Percentiles rank a stretch among this genome's conserved stretches.
phyloP scores from a whole-genome alignment of 2,329 filamentous ascomycete genomes.

The Stemphylium vesicarium region DNA sequence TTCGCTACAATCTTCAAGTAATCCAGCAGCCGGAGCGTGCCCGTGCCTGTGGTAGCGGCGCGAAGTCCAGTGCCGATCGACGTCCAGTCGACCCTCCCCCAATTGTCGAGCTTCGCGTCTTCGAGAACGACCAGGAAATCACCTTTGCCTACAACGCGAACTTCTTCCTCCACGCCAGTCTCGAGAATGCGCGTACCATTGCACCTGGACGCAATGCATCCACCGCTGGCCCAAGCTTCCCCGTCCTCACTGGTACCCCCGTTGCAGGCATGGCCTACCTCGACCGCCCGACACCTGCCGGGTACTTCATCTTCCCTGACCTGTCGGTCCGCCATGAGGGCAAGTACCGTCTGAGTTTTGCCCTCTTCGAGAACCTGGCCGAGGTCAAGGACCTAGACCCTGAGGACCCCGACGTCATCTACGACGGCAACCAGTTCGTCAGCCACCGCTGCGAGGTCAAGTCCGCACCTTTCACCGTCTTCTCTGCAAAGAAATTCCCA shows the following conservation, averaged over 20 bases:
- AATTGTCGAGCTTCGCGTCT: conserved; percentile 88
- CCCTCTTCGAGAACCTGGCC: conserved; percentile 92
- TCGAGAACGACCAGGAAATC: conserved; percentile 70
- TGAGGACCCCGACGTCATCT: conserved; percentile 53
- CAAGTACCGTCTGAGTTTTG: conserved; percentile 88
- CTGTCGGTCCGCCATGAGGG: conserved; percentile 95
- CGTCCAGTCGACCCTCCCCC: conserved; percentile 93
- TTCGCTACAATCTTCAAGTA: conserved; percentile 83
- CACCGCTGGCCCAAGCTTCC: conserved; percentile 68
- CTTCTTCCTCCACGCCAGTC: conserved; percentile 91
- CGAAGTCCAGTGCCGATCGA: conserved; percentile 82
- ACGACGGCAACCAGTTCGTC: conserved; percentile 62
- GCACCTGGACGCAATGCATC: conserved; percentile 76
- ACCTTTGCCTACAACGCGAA: conserved; percentile 95
- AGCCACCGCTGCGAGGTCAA: conserved; percentile 90
- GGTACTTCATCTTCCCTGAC: conserved; percentile 98
- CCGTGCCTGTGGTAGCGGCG: conserved; percentile 91
- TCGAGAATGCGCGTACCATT: conserved; percentile 84
- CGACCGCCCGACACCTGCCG: conserved; percentile 77
- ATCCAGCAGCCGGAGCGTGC: conserved; percentile 95
- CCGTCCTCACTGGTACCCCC: conserved; percentile 90
- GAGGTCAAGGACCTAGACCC: conserved; percentile 77
- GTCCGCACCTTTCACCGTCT: conserved; percentile 85
- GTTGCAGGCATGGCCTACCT: conserved; percentile 96
- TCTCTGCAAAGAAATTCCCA: conserved; percentile 97